Percentiles rank a stretch among this genome's conserved stretches.
These are phyloP conservation scores for Leishmania lainsoni DNA, from an alignment of 208 protist species.

Conservation along the genomic window DNA sequence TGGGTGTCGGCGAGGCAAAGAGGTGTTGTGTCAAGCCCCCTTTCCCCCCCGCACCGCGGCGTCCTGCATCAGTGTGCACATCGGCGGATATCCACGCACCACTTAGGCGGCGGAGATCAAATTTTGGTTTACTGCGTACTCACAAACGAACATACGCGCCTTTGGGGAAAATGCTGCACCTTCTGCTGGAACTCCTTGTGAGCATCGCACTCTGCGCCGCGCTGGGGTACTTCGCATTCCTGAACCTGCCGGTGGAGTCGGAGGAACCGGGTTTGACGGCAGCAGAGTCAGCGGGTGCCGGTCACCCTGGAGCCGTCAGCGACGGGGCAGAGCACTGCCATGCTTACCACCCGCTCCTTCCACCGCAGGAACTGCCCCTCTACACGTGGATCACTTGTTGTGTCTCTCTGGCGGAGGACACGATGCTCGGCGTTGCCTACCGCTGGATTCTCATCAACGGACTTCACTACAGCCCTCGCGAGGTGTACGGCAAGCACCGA, in stretches of 20 bases:
- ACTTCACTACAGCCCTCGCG: constrained; percentile 24
- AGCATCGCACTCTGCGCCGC: constrained; percentile 54
- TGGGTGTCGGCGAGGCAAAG: background rate
- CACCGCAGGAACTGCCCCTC: constrained; percentile 23
- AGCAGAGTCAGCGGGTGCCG: background rate
- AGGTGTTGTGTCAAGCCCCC: background rate
- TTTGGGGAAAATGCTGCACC: constrained; percentile 36
- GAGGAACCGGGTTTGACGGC: constrained; percentile 15
- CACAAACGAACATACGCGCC: background rate
- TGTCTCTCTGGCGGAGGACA: constrained; percentile 20
- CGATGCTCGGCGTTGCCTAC: constrained; percentile 17
- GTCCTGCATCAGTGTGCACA: background rate
- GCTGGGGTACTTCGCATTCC: constrained; percentile 70
- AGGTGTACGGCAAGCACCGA: constrained; percentile 25
- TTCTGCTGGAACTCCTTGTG: constrained; percentile 70
- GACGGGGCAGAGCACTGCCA: constrained; percentile 1
- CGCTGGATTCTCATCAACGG: constrained; percentile 34
- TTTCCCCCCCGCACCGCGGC: background rate
- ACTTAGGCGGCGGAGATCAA: background rate
- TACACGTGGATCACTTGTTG: constrained; percentile 14
- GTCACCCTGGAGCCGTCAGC: background rate
- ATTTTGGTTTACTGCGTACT: background rate
- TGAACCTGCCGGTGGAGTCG: constrained; percentile 56
- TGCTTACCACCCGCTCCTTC: constrained; percentile 13
- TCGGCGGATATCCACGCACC: background rate